Base-by-base conservation (phyloP, 108 stramenopile genomes). In the Nitzschia sp. region DNA sequence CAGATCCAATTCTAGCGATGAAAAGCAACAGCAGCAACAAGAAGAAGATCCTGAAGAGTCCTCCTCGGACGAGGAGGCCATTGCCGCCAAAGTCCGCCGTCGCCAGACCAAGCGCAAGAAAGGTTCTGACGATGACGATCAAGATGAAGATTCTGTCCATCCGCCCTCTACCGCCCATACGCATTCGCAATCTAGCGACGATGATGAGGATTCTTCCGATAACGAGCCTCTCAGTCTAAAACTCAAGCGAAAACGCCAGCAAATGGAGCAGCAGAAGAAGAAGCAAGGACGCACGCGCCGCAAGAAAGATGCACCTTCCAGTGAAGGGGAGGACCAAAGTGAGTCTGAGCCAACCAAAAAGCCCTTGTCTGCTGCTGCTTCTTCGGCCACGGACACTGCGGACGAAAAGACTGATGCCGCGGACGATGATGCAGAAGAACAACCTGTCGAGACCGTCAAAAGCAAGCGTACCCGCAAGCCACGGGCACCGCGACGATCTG, bases 121-220 rank as follows among this genome's bases (percentile, higher is more conserved):
- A n/a, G 57, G 38, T 29, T 25, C 26, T 2, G 57, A 40, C 15
- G 37, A 40, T 40, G 22, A 55, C 21, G 57, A 39, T 6, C n/a
- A 58, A 29, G 57, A 58, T 19, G 29, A 34, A 34, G 29, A 34
- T 34, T 34, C 29, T 5, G 29, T 34, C 5, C 29, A 34, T 34
- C 3, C 29, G 29, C 29, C 29, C 1, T 34, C 29, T 34, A 34
- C 29, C 5, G 5, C 29, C 29, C 29, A 34, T 34, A 34, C 29
- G 29, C 29, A 34, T 5, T 34, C 29, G 29, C 29, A 34, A 34
- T 34, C 29, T 5, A 34, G 37, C 17, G 53, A 67, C 8, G 50
- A 51, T 25, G 46, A 63, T 2, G 51, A 65, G 12, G 64, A 62
- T 46, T 62, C 61, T 38, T 62, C 61, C 41, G 61, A 62, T 10